phyloP scores from a whole-genome alignment of 2,329 filamentous ascomycete species.

The Fusarium sp. region DNA sequence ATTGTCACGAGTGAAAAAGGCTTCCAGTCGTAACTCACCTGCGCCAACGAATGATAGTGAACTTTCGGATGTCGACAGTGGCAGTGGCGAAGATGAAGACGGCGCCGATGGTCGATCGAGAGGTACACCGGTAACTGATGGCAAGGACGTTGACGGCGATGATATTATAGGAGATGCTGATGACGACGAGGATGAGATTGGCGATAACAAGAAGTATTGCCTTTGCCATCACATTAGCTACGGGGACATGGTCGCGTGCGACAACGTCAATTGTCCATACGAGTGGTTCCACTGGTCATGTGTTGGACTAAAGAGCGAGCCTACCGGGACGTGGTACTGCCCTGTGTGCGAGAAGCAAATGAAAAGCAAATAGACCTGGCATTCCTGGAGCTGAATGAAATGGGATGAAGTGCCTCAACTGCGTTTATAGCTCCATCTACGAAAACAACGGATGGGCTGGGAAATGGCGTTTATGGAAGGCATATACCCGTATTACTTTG shows the following conservation, averaged over 20 bases:
- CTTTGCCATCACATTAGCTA: constrained; percentile 86
- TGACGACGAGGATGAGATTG: constrained; percentile 76
- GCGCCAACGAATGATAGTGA: constrained; percentile 75
- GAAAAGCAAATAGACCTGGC: constrained; percentile 49
- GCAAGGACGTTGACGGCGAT: constrained; percentile 61
- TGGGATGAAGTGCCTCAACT: constrained; percentile 3
- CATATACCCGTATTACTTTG: constrained; percentile 37
- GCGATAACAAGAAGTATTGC: constrained; percentile 85
- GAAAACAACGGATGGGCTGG: background rate
- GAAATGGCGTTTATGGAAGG: constrained; percentile 32
- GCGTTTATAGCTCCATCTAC: constrained; percentile 3
- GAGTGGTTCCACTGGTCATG: constrained; percentile 92
- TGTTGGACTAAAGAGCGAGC: constrained; percentile 76
- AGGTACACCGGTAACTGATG: constrained; percentile 52
- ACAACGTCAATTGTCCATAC: constrained; percentile 83
- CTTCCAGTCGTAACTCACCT: constrained; percentile 69
- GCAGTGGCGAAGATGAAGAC: constrained; percentile 66
- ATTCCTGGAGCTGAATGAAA: background rate
- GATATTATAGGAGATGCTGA: constrained; percentile 69
- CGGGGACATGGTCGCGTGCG: constrained; percentile 90
- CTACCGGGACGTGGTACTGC: constrained; percentile 77
- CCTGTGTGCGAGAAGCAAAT: constrained; percentile 70
- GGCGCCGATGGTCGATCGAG: constrained; percentile 51
- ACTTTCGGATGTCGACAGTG: constrained; percentile 72
- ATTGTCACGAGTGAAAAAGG: constrained; percentile 73